A percentile compares a stretch with the other conserved stretches of the same genome.
phyloP scores from a whole-genome alignment of 495 filamentous ascomycete species.

The Recurvomyces mirabilis region DNA sequence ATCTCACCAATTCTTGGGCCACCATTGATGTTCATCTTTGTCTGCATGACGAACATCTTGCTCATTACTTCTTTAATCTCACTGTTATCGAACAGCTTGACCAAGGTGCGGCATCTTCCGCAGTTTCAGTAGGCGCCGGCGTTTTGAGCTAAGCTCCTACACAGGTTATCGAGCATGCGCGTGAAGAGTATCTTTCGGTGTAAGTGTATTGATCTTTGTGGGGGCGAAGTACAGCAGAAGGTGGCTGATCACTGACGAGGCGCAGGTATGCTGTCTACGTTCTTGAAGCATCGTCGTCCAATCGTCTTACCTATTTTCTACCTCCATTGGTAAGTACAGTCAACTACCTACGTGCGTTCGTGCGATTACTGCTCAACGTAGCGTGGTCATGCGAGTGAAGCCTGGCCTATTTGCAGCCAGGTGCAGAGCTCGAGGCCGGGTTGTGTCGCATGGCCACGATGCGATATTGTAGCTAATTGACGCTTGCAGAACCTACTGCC shows the following conservation, averaged over 20 bases:
- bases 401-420: too few species aligned
- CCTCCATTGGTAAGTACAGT: constrained; percentile 31
- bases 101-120: constrained; percentile 46
- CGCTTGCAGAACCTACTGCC: constrained; percentile 79
- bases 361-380: neutral
- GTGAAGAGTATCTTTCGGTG: constrained; percentile 33
- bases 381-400: too few species aligned
- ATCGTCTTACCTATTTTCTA: constrained; percentile 32
- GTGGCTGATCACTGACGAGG: constrained; percentile 12
- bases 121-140: constrained; percentile 9
- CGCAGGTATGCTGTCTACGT: constrained; percentile 33
- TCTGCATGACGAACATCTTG: constrained; percentile 78
- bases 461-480: too few species aligned
- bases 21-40: constrained; percentile 61
- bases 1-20: constrained; percentile 48
- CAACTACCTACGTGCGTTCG: too few species aligned
- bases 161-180: constrained; percentile 30
- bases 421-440: too few species aligned
- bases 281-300: constrained; percentile 32
- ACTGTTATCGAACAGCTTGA: constrained; percentile 81
- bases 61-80: constrained; percentile 86
- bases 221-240: too few species aligned
- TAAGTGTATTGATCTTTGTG: too few species aligned
- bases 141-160: neutral
- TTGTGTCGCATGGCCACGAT: too few species aligned